These are phyloP conservation scores for Fusarium caatingaense DNA, from an alignment of 2,329 filamentous ascomycete species.

Conservation along the genomic window DNA sequence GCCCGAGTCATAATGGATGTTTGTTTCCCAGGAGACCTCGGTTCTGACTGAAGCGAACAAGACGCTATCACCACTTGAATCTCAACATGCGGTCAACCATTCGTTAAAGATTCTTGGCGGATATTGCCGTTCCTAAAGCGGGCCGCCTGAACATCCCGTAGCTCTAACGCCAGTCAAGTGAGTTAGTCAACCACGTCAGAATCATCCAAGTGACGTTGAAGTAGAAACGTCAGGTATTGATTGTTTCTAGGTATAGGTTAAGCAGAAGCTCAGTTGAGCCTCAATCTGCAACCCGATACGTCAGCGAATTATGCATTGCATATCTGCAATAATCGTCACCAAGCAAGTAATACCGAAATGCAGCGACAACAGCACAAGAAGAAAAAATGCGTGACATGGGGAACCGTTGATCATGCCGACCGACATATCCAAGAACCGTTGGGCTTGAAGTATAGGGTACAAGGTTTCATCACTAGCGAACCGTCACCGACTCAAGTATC, in stretches of 20 bases:
- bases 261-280: not conserved
- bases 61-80: not conserved
- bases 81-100: not conserved
- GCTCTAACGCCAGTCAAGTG: constrained; percentile 17
- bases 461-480: not conserved
- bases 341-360: constrained; percentile 14
- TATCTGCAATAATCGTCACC: constrained; percentile 18
- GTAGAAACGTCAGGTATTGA: not conserved
- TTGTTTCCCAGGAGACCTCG: not conserved
- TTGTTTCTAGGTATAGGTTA: constrained; percentile 11
- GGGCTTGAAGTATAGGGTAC: constrained; percentile 27
- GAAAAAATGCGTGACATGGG: constrained; percentile 38
- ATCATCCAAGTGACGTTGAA: constrained; percentile 21
- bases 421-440: constrained; percentile 23
- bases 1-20: no score
- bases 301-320: constrained; percentile 3
- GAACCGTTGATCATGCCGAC: constrained; percentile 37
- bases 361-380: not conserved
- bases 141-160: constrained; percentile 26
- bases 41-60: not conserved
- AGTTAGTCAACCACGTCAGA: not conserved
- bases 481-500: constrained; percentile 18
- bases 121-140: constrained; percentile 27
- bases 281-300: not conserved
- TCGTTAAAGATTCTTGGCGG: constrained; percentile 5